Evolutionary conservation across 331 rosid species (phyloP), one percentile per base, ranked within the genome.

Genomic region (Cucumis variabilis): DNA sequence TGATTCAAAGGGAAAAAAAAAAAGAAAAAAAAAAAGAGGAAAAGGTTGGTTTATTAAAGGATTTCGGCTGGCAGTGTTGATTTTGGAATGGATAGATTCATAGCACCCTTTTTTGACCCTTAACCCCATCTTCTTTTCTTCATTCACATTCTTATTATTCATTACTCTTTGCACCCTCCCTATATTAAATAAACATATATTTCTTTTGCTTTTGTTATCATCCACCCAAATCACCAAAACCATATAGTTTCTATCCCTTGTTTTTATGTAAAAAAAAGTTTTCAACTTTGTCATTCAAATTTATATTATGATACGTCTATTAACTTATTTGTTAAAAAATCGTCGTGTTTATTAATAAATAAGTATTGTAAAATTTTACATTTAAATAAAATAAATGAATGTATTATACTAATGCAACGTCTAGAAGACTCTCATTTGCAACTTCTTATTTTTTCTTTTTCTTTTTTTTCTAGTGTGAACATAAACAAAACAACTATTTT

Each of bases 1-100:
- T 74, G 7, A 37, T 41, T 41, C 81, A 74, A 48, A 12, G 23
- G 12, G 7, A 0, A 16, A 2, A 6, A 12, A 13, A 13, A 24
- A 16, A 0, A 16, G 5, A 6, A 12, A 13, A 13, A 24, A 20
- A 9, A 68, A 23, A 24, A 50, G 7, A n/a, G n/a, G n/a, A 33
- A 63, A 50, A 3, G 84, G 41, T n/a, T 24, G 66, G 15, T n/a
- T 78, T 78, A 67, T 78, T 51, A 50, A 78, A 50, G 84, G 84
- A 78, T 78, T 78, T 51, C 84, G 84, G 84, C 84, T 51, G 55
- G 37, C 82, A 13, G 82, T 5, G 62, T 76, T 76, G 44, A 51
- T 48, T 33, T 37, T 78, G 21, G 84, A 24, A 23, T 48, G 6
- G 83, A 77, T 65, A 77, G 15, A 78, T 50, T 78, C 84, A 51